Evolutionary conservation across 2,329 filamentous ascomycete genomes (phyloP), one percentile per base, ranked within the genome.

Genomic region (Colletotrichum sp.): DNA sequence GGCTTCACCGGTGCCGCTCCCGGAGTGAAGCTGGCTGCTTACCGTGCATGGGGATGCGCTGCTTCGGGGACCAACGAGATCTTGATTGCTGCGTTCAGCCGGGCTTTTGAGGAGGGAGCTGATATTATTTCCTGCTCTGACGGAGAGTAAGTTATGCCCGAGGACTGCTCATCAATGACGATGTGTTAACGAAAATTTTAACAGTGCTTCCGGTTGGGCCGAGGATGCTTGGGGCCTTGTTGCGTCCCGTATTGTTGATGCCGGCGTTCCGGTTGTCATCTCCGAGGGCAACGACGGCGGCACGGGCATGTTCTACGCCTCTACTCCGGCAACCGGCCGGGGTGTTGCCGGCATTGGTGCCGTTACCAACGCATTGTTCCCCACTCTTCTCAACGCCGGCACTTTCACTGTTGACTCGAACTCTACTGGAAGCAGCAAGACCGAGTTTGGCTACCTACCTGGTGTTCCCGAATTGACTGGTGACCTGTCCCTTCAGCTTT

Each of bases 71-170:
- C 80, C 12, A 84, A 84, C 61, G 87, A 89, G 69, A 80, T 88
- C 10, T 70, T 88, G 36, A 83, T 86, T 57, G 81, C 82, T 8
- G 86, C 85, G 10, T 86, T 86, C 77, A 84, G 85, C 63, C 84
- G 81, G 75, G 87, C 87, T 0, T 86, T 84, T 43, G 84, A 87
- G 65, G 86, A 86, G n/a, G 84, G 84, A 12, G 80, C 79, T 48
- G 80, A 84, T 24, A 80, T 84, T 67, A 84, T 85, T 71, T 82
- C 80, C 10, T 76, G 79, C 28, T 82, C 80, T 3, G 72, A 81
- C 6, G 82, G 81, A 38, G 76, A 79, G n/a, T 69, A 72, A 15
- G 66, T 70, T 0, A 30, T n/a, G 9, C 12, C 24, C 2, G 6
- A 6, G 18, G 4, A n/a, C 80, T 83, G 34, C 81, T 81, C 34